Percentiles rank a stretch among this genome's conserved stretches.
Conservation (phyloP, 768 basidiomycete genomes). For the Fomitopsis pulvina region DNA sequence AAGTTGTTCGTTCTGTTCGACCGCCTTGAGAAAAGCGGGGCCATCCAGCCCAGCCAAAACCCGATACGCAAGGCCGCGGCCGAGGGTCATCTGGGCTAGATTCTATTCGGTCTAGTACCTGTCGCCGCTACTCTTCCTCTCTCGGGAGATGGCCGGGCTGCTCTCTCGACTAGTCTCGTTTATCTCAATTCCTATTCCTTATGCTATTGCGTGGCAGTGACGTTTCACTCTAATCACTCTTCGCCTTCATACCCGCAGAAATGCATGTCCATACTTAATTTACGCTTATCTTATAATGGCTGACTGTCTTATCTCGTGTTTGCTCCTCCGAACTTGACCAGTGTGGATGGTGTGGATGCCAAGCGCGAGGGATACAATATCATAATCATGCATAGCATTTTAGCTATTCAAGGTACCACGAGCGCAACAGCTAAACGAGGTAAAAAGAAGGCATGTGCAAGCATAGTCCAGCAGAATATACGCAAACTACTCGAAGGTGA, state of each 20-base stretch:
- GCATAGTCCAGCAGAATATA: not conserved
- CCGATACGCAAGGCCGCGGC: constrained; percentile 69
- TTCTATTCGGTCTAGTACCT: not conserved
- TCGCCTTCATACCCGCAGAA: not conserved
- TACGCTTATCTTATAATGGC: not conserved
- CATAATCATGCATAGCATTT: no score
- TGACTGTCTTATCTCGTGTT: no score
- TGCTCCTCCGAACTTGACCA: no score
- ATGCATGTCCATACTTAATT: not conserved
- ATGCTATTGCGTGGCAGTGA: not conserved
- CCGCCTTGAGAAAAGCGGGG: constrained; percentile 72
- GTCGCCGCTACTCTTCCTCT: not conserved
- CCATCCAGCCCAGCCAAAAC: constrained; percentile 57
- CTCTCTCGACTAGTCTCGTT: not conserved
- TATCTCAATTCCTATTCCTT: not conserved
- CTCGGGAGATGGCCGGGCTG: not conserved
- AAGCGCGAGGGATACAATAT: no score
- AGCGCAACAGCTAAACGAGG: not conserved
- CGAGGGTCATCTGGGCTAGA: constrained; percentile 29
- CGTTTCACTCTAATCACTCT: not conserved
- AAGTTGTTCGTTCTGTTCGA: constrained; percentile 89
- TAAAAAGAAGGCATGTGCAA: not conserved
- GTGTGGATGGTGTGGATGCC: no score
- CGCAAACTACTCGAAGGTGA: constrained; percentile 35
- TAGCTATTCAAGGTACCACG: no score